These are phyloP conservation scores for Halophytophthora batemanensis DNA, from an alignment of 352 stramenopile species.

Conservation along the genomic window DNA sequence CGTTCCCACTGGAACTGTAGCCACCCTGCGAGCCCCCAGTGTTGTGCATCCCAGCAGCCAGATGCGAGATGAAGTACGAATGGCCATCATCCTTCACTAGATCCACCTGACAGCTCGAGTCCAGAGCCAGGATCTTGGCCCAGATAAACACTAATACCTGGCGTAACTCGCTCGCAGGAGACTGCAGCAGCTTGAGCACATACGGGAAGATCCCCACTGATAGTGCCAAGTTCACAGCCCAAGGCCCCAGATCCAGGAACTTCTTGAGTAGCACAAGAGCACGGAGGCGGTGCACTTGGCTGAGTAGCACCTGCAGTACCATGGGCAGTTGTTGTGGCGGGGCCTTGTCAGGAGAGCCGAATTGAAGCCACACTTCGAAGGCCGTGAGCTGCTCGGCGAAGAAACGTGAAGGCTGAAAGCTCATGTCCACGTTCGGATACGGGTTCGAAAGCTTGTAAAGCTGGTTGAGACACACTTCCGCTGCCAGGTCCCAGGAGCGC, in stretches of 20 bases:
- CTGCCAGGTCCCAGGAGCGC: conserved; percentile 97
- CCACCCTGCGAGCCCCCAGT: conserved; percentile 20
- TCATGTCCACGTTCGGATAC: conserved; percentile 61
- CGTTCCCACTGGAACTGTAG: conserved; percentile 22
- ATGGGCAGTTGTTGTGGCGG: conserved; percentile 97
- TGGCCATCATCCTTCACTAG: conserved; percentile 96
- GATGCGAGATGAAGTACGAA: conserved; percentile 95
- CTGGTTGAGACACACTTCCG: conserved; percentile 96
- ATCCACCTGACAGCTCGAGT: conserved; percentile 95
- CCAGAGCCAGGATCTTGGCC: conserved; percentile 95
- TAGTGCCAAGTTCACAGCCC: conserved; percentile 89
- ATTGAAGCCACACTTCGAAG: conserved; percentile 99
- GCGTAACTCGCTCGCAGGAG: conserved; percentile 93
- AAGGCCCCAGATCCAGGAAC: conserved; percentile 95
- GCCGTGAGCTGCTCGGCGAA: conserved; percentile 98
- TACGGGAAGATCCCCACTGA: conserved; percentile 99
- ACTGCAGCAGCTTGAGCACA: conserved; percentile 97
- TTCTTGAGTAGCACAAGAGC: conserved; percentile 94
- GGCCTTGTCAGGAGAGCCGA: conserved; percentile 84
- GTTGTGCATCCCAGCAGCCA: conserved; percentile 71
- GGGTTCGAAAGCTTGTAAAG: conserved; percentile 87
- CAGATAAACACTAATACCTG: conserved; percentile 93
- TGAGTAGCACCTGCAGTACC: conserved; percentile 97
- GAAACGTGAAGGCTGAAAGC: conserved; percentile 91
- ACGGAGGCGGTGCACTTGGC: conserved; percentile 95